Evolutionary conservation across 257 asterid genomes (phyloP).

Genomic region (Capsicum baccatum): DNA sequence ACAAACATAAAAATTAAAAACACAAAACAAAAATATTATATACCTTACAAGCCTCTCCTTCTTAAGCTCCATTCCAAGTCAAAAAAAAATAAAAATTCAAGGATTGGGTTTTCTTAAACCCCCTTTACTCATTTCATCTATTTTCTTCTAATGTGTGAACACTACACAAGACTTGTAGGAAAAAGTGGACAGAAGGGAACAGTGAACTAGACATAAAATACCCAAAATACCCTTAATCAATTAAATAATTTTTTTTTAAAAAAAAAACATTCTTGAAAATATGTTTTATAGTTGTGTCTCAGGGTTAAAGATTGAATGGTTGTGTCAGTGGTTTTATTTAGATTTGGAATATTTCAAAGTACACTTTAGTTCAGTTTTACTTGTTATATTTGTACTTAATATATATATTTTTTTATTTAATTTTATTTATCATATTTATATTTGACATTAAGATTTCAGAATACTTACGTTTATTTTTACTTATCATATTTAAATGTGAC

Average conservation of each 20-base stretch:
- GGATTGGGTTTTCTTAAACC: not conserved
- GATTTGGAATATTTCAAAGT: constrained; percentile 22
- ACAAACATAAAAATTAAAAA: not conserved
- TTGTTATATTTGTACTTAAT: too few species aligned
- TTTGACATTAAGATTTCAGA: too few species aligned
- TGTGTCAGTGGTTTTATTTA: not conserved
- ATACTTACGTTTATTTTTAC: too few species aligned
- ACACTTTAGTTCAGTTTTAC: not conserved
- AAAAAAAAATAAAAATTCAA: constrained; percentile 24
- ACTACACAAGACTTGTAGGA: not conserved
- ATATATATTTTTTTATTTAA: too few species aligned
- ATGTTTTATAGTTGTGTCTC: not conserved
- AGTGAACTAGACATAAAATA: constrained; percentile 21
- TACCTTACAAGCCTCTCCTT: constrained; percentile 85
- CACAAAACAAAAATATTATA: not conserved
- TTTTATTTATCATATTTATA: too few species aligned
- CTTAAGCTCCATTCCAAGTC: constrained; percentile 58
- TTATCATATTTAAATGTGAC: too few species aligned
- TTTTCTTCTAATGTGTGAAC: constrained; percentile 11
- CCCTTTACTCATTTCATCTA: not conserved
- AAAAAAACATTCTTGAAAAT: constrained; percentile 32
- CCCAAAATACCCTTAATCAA: constrained; percentile 36
- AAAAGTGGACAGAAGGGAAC: constrained; percentile 23
- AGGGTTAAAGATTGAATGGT: not conserved
- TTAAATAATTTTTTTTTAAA: not conserved